Evolutionary conservation across 306 rosid species (phyloP).

Genomic region (Gynostemma pentaphyllum): DNA sequence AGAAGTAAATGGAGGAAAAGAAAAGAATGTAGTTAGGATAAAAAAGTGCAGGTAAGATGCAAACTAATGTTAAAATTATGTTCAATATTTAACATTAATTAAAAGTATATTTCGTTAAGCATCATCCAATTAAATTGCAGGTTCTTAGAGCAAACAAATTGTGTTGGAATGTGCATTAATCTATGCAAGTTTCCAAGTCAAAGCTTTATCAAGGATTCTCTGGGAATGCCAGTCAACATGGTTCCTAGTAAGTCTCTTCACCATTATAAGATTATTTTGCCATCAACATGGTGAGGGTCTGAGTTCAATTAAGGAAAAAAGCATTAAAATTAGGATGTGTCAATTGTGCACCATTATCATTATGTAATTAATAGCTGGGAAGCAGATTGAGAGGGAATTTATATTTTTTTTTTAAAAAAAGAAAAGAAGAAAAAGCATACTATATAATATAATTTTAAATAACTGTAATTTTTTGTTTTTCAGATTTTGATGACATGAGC

Average conservation of each 20-base stretch:
- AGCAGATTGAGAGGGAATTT: neutral
- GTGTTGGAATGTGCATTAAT: slow-evolving; percentile 82
- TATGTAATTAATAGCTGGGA: slow-evolving; percentile 1
- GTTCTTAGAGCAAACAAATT: slow-evolving; percentile 69
- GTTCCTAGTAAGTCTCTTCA: slow-evolving; percentile 64
- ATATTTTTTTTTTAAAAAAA: too few species aligned
- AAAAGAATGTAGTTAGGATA: slow-evolving; percentile 59
- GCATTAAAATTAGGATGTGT: slow-evolving; percentile 1
- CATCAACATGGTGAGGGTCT: too few species aligned
- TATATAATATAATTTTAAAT: neutral
- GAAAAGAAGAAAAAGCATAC: too few species aligned
- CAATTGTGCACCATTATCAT: slow-evolving; percentile 9
- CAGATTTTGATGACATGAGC: slow-evolving; percentile 98
- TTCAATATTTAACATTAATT: too few species aligned
- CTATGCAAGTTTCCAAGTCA: slow-evolving; percentile 86
- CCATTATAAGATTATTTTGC: too few species aligned
- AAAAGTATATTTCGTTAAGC: neutral
- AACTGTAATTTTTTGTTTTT: slow-evolving; percentile 12
- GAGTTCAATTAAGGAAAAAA: too few species aligned
- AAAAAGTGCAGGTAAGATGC: slow-evolving; percentile 89
- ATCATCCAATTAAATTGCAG: slow-evolving; percentile 27
- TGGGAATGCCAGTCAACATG: slow-evolving; percentile 77
- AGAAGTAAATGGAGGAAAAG: slow-evolving; percentile 59
- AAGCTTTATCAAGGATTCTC: slow-evolving; percentile 54
- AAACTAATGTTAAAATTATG: too few species aligned